Conservation (phyloP, 495 filamentous ascomycete species). For the Chaetomidium leptoderma region DNA sequence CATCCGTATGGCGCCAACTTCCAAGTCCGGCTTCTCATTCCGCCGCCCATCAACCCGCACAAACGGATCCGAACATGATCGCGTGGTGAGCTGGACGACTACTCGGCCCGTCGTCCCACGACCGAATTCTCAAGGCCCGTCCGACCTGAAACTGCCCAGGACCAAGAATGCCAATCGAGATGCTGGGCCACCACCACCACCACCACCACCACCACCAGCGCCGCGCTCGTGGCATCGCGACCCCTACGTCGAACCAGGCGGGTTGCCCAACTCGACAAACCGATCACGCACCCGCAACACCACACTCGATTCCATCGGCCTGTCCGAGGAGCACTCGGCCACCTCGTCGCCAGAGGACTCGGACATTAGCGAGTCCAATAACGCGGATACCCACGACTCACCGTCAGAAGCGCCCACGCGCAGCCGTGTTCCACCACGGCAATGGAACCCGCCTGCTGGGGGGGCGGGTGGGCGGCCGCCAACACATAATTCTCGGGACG, state of each 20-base stretch:
- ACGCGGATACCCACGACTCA: not conserved
- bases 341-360: slow-evolving; percentile 1
- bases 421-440: slow-evolving; percentile 7
- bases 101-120: not conserved
- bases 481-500: not conserved
- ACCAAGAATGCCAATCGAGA: not conserved
- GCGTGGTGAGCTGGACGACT: not conserved
- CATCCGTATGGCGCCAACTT: slow-evolving; percentile 6
- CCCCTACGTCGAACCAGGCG: not conserved
- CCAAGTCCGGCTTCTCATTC: not conserved
- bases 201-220: not conserved
- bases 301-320: not conserved
- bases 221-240: not conserved
- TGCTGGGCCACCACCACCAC: not conserved
- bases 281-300: not conserved
- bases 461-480: not conserved
- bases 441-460: slow-evolving; percentile 3
- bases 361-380: not conserved
- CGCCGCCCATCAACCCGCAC: not conserved
- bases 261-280: not conserved
- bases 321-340: slow-evolving; percentile 1
- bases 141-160: not conserved
- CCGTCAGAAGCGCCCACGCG: not conserved
- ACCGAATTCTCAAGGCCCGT: slow-evolving; percentile 3
- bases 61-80: slow-evolving; percentile 1